Conservation (phyloP, 495 filamentous ascomycete genomes). For the Aspergillus bridgeri region DNA sequence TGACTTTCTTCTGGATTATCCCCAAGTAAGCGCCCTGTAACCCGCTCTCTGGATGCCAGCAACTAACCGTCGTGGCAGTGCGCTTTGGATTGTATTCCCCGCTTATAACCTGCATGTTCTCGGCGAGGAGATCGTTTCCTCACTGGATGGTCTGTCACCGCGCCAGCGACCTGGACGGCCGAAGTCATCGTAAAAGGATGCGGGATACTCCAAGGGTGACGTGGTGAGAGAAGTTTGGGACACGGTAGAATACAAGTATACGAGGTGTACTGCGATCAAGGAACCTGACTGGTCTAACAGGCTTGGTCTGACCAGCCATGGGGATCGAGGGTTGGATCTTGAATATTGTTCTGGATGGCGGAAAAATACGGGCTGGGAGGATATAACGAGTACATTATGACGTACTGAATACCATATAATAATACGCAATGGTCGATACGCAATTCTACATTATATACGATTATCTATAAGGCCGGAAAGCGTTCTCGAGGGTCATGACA, state of each 20-base stretch:
- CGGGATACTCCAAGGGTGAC: no score
- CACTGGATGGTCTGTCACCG: constrained; percentile 51
- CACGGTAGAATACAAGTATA: neutral
- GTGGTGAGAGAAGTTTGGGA: no score
- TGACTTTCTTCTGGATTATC: constrained; percentile 71
- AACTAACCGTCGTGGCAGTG: constrained; percentile 46
- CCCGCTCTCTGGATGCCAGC: neutral
- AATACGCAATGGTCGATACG: neutral
- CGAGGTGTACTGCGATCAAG: neutral
- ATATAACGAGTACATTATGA: neutral
- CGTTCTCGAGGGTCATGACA: neutral
- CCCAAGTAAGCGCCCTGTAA: constrained; percentile 62
- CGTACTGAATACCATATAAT: neutral
- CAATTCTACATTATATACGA: no score
- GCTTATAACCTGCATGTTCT: constrained; percentile 66
- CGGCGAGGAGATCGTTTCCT: constrained; percentile 66
- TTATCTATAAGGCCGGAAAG: no score
- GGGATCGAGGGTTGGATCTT: no score
- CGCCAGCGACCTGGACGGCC: constrained; percentile 31
- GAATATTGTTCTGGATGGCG: no score
- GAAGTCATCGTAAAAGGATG: constrained; percentile 23
- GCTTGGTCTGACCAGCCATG: no score
- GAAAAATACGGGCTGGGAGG: no score
- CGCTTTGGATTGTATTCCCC: constrained; percentile 74
- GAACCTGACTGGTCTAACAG: no score